Conservation (phyloP, 768 basidiomycete species). For the Termitomyces titanicus region DNA sequence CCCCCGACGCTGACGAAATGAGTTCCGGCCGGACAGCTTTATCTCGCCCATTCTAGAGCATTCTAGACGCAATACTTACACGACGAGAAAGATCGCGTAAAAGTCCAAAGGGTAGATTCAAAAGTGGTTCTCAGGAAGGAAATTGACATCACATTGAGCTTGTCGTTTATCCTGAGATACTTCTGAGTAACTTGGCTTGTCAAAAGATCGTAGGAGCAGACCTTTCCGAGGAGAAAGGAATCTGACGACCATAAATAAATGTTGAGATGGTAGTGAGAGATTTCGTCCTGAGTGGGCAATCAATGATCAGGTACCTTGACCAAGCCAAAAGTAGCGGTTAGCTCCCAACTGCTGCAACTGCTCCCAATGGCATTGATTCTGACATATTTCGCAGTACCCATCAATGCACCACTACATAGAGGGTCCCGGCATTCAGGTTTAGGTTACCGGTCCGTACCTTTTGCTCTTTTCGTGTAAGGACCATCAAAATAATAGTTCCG, state of each 20-base stretch:
- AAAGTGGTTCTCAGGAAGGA: no score
- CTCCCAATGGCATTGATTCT: no score
- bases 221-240: slow-evolving; percentile 6
- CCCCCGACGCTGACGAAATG: not conserved
- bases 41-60: no score
- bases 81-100: no score
- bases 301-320: slow-evolving; percentile 8
- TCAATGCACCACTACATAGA: not conserved
- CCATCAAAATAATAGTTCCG: no score
- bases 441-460: slow-evolving; percentile 11
- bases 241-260: no score
- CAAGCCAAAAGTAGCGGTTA: not conserved
- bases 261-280: not conserved
- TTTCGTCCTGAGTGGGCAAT: not conserved
- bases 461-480: no score
- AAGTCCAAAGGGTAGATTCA: no score
- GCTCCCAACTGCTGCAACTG: no score
- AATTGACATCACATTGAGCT: no score
- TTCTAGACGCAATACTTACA: not conserved
- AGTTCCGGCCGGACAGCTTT: not conserved
- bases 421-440: slow-evolving; percentile 1
- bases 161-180: no score
- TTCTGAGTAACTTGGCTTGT: not conserved
- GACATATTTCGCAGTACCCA: not conserved
- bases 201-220: no score